These are phyloP conservation scores for Emmonsia crescens DNA, from an alignment of 2,329 filamentous ascomycete genomes.

Conservation along the genomic window DNA sequence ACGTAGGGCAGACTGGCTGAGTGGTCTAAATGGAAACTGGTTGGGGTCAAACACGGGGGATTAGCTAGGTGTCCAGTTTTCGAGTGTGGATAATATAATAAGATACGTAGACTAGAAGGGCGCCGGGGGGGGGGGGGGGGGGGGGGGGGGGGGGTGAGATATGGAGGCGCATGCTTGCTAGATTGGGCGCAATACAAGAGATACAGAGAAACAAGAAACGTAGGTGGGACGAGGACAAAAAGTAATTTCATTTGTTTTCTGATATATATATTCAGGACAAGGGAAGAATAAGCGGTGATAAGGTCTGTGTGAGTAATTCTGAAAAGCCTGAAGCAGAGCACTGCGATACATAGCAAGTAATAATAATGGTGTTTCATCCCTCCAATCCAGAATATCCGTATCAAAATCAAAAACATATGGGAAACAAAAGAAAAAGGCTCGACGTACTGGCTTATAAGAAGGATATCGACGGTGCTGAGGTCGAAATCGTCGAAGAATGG, in stretches of 20 bases:
- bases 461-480: constrained; percentile 89
- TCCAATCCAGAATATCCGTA: neutral
- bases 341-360: neutral
- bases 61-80: constrained; percentile 8
- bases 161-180: neutral
- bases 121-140: no score
- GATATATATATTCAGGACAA: constrained; percentile 23
- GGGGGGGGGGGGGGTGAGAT: no score
- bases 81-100: neutral
- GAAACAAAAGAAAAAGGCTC: constrained; percentile 14
- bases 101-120: neutral
- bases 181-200: neutral
- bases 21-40: constrained; percentile 94
- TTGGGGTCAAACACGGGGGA: constrained; percentile 13
- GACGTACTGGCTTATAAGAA: constrained; percentile 98
- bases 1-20: constrained; percentile 98
- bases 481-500: constrained; percentile 99
- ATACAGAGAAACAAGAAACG: constrained; percentile 14
- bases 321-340: neutral
- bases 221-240: constrained; percentile 4
- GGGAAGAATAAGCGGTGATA: constrained; percentile 2
- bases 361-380: neutral
- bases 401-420: constrained; percentile 1
- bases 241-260: constrained; percentile 26
- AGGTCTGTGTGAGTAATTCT: constrained; percentile 6